Base-by-base conservation (phyloP, 176 grass and related monocot genomes). In the Phoenix roebelenii region DNA sequence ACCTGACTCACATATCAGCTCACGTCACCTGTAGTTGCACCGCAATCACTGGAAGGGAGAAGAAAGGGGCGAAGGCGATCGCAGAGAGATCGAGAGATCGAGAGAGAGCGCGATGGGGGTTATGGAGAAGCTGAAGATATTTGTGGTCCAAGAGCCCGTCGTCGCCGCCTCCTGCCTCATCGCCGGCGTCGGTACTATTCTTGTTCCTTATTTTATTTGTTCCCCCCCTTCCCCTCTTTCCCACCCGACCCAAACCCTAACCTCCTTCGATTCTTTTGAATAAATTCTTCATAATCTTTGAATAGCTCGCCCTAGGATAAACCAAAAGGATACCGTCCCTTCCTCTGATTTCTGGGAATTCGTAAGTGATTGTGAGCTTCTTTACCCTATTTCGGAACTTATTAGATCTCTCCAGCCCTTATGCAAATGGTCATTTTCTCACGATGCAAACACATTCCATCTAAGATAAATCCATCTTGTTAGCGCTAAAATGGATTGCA, bases 111-210 rank as follows among this genome's bases (percentile, higher is more conserved):
- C 51, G 64, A 95, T 79, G 94, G 84, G 81, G 26, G 54, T 99
- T 52, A 83, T 83, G 81, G 67, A 80, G 22, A 99, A 61, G 77
- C 76, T 99, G 73, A 92, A 74, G 88, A 74, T 99, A 66, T 99
- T 93, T 64, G 79, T 82, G 6, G 79, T 83, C 39, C 65, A 93
- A 64, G 85, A 99, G 73, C 94, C 94, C 1, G 81, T 99, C 57
- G 85, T 99, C 18, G 74, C 84, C 39, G 85, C 82, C n/a, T 99
- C 94, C 24, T 93, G 84, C 58, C 81, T 93, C 55, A 93, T 99
- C 82, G 94, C 85, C 49, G 82, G 88, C 59, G 72, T 99, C 24
- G 94, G 94, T 99, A 79, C 23, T 48, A 20, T 1, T 3, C 7
- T 44, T 1, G 28, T 26, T 56, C 15, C 32, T 44, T 44, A 9